Base-by-base conservation (phyloP, 305 asterid genomes). In the Fraxinus xanthoxyloides region DNA sequence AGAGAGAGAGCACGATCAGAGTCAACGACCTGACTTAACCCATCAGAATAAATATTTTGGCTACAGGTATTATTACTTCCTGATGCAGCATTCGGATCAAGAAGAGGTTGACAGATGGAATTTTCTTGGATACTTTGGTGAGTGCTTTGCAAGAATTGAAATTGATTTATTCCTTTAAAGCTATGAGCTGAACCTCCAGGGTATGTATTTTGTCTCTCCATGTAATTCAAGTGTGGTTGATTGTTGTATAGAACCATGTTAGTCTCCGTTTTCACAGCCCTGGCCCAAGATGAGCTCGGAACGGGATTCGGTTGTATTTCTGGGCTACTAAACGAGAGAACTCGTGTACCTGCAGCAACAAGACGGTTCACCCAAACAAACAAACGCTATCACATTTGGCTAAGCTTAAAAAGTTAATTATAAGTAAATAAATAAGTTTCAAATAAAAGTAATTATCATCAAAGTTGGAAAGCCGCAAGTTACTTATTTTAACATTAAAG, bases 1-100 rank as follows among this genome's bases (percentile, higher is more conserved):
- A 89, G 92, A 89, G 90, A 89, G 90, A 87, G 92, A 87, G 92
- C 92, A 89, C 90, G 82, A 87, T 87, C 85, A 10, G 89, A 84
- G 76, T 82, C 85, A 72, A 83, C 78, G 30, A 85, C 82, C 76
- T 84, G 89, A 78, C 61, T 87, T 67, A 84, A 84, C 31, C 90
- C 91, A 43, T 82, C 85, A 4, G 90, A 84, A 85, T 89, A 86
- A 38, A 85, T 81, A 82, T 80, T 86, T 80, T 82, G 88, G 75
- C 84, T 61, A 48, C 82, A 77, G 80, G 35, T 75, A 75, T n/a
- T 34, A 24, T 69, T 61, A 17, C 59, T 48, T 48, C 59, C 21
- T 17, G 59, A 48, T 15, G 59, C 59, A 54, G 63, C 63, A 54
- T 54, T 54, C 63, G 24, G 24, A 54, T 54, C 63, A n/a, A 51